Percentiles rank a stretch among this genome's conserved stretches.
These are phyloP conservation scores for Euphorbia pulcherrima DNA, from an alignment of 345 rosid species.

Conservation along the genomic window DNA sequence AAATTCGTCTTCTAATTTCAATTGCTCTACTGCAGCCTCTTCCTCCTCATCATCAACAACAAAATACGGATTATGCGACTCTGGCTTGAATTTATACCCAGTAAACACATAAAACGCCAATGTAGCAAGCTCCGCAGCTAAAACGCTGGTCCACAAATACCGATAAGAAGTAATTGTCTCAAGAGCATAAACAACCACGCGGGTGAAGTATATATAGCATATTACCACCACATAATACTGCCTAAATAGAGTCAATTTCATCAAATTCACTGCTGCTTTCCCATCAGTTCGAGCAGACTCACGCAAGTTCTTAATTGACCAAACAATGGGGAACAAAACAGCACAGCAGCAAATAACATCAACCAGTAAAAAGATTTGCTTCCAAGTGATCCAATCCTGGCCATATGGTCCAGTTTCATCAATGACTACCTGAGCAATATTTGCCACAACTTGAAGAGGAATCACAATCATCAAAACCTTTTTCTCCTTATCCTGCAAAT, in stretches of 20 bases:
- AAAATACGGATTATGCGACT: constrained; percentile 92
- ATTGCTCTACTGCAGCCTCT: constrained; percentile 89
- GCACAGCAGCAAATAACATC: constrained; percentile 97
- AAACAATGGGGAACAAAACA: constrained; percentile 84
- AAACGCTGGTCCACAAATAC: constrained; percentile 86
- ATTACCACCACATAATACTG: constrained; percentile 94
- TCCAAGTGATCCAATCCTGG: constrained; percentile 84
- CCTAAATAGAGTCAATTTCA: constrained; percentile 86
- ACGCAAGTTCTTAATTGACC: constrained; percentile 93
- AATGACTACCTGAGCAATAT: constrained; percentile 84
- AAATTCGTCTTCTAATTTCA: constrained; percentile 97
- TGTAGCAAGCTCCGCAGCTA: constrained; percentile 82
- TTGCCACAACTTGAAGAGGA: constrained; percentile 89
- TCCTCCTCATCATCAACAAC: constrained; percentile 94
- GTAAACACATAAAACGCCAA: constrained; percentile 84
- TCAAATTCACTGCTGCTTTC: constrained; percentile 88
- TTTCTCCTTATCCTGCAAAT: constrained; percentile 93
- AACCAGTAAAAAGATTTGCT: constrained; percentile 78
- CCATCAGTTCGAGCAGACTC: constrained; percentile 95
- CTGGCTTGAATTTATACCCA: constrained; percentile 84
- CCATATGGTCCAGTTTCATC: constrained; percentile 82
- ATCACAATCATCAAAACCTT: constrained; percentile 92
- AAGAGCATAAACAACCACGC: constrained; percentile 81
- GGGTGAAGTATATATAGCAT: constrained; percentile 89
- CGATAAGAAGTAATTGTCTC: constrained; percentile 88